phyloP scores from a whole-genome alignment of 352 stramenopile genomes.

The Hyaloperonospora arabidopsidis region DNA sequence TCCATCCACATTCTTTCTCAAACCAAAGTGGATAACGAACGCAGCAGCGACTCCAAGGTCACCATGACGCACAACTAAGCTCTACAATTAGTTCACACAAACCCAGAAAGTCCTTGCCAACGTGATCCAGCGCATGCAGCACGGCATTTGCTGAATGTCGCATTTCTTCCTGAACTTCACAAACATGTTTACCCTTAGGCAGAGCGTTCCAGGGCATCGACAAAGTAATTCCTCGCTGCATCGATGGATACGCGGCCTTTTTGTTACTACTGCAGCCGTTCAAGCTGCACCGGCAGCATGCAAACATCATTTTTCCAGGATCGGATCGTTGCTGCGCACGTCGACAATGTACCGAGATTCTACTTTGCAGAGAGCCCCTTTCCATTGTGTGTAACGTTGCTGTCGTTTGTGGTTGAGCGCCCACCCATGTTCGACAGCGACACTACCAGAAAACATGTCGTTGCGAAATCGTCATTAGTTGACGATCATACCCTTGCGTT shows the following conservation, averaged over 20 bases:
- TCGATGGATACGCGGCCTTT: slow-evolving; percentile 34
- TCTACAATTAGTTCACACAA: slow-evolving; percentile 68
- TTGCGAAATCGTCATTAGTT: slow-evolving; percentile 74
- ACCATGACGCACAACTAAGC: slow-evolving; percentile 53
- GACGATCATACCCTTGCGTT: slow-evolving; percentile 54
- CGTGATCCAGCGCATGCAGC: slow-evolving; percentile 58
- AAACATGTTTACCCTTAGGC: slow-evolving; percentile 30
- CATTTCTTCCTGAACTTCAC: slow-evolving; percentile 42
- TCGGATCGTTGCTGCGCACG: slow-evolving; percentile 74
- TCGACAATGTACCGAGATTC: slow-evolving; percentile 61
- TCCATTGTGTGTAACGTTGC: slow-evolving; percentile 68
- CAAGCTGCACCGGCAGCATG: slow-evolving; percentile 60
- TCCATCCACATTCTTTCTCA: slow-evolving; percentile 71
- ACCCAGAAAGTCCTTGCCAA: slow-evolving; percentile 73
- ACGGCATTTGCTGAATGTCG: slow-evolving; percentile 61
- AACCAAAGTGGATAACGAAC: slow-evolving; percentile 71
- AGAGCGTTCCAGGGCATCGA: slow-evolving; percentile 37
- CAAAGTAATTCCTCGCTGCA: slow-evolving; percentile 20
- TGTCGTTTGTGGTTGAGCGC: slow-evolving; percentile 52
- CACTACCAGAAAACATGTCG: slow-evolving; percentile 68
- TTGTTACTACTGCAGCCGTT: slow-evolving; percentile 49
- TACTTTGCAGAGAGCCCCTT: slow-evolving; percentile 65
- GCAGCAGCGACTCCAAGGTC: slow-evolving; percentile 66
- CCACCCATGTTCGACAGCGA: slow-evolving; percentile 52
- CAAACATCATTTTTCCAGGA: slow-evolving; percentile 76